These are phyloP conservation scores for Penicillium rolfsii DNA, from an alignment of 2,329 filamentous ascomycete species.

Conservation along the genomic window DNA sequence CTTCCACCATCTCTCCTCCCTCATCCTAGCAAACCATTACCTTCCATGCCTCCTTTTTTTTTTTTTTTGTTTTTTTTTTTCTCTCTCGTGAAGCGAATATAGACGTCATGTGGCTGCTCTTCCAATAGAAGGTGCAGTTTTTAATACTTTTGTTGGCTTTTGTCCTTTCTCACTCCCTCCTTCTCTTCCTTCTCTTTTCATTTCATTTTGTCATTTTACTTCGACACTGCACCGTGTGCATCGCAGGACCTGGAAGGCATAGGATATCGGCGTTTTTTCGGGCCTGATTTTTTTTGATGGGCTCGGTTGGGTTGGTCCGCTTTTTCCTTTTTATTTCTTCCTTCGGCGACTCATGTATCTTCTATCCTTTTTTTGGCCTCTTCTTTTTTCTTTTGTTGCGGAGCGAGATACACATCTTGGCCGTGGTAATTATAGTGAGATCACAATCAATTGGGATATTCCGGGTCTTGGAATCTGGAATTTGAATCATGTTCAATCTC, in stretches of 20 bases:
- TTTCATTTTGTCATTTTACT: conserved; percentile 18
- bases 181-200: background rate
- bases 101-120: conserved; percentile 17
- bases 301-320: background rate
- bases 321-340: conserved; percentile 8
- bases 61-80: too few relatives aligned
- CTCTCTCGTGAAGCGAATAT: conserved; percentile 16
- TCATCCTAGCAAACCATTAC: background rate
- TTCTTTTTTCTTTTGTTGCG: conserved; percentile 16
- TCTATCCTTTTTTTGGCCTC: background rate
- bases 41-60: background rate
- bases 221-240: conserved; percentile 25
- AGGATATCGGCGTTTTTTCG: conserved; percentile 27
- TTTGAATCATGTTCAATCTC: background rate
- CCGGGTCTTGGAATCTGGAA: background rate
- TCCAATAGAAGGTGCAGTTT: conserved; percentile 12
- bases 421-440: conserved; percentile 26
- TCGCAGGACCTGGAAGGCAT: conserved; percentile 28
- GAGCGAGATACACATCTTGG: conserved; percentile 15
- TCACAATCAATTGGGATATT: conserved; percentile 5
- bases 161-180: conserved; percentile 10
- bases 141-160: conserved; percentile 15
- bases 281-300: conserved; percentile 8
- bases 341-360: background rate
- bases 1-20: background rate